Base-by-base conservation (phyloP, 371 early-diverging fungal genomes). In the Mucor mucedo region DNA sequence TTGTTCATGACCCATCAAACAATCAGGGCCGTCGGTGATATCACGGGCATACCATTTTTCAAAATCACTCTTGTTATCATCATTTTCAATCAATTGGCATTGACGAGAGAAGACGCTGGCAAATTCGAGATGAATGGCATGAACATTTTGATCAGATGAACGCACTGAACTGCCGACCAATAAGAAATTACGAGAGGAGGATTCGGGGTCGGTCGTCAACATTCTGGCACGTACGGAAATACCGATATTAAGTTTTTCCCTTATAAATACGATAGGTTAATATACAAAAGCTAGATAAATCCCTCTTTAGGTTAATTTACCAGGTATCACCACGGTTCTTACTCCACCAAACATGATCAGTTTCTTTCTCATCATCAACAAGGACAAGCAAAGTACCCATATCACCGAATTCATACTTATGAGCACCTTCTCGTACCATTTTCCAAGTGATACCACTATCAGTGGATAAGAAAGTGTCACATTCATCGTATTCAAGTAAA, bases 401-500 rank as follows among this genome's bases (percentile, higher is more conserved):
- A 63, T 97, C 95, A 5, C 91, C 95, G 66, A 96, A 84, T 55
- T 94, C 95, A 75, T 93, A 95, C 67, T 89, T 89, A 70, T 97
- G 94, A 7, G 96, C 89, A 29, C 91, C 95, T 68, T 88, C 84
- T 28, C 73, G 76, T 6, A 87, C 88, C 65, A 89, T 86, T 35
- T 71, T 76, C 98, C 98, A 98, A 2, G 84, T 85, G 7, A 91
- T 60, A 28, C 98, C 98, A 30, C 91, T 95, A 70, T 98, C 98
- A 13, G 79, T 78, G 4, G 89, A 90, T 47, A 95, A 52, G 65
- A 91, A 97, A 0, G 94, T 94, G 70, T 94, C 92, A 58, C 92
- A 88, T 40, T 89, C 83, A 16, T 82, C 85, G 71, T 91, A 93
- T 14, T 84, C 83, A 33, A 83, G 54, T 14, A 97, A 78, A 55